These are phyloP conservation scores for Mortierella sp. DNA, from an alignment of 371 early-diverging fungal genomes.

Conservation along the genomic window DNA sequence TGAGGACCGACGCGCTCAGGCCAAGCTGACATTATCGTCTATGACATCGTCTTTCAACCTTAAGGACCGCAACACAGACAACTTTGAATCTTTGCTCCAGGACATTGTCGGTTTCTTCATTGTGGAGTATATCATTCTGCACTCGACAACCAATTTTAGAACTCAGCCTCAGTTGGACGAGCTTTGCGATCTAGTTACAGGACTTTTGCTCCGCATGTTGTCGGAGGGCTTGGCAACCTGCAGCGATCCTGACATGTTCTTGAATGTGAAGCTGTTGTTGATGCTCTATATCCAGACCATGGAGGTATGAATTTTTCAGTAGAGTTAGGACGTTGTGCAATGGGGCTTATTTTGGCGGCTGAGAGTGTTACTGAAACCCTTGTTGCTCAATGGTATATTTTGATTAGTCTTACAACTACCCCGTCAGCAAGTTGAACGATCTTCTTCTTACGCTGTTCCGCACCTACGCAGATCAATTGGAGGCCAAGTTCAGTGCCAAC, in stretches of 20 bases:
- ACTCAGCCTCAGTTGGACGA: slow-evolving; percentile 90
- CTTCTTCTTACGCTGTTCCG: slow-evolving; percentile 86
- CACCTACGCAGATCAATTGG: slow-evolving; percentile 85
- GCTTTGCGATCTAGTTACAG: slow-evolving; percentile 91
- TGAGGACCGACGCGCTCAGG: slow-evolving; percentile 91
- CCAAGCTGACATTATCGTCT: slow-evolving; percentile 76
- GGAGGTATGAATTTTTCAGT: slow-evolving; percentile 68
- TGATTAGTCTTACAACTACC: slow-evolving; percentile 78
- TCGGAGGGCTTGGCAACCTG: slow-evolving; percentile 85
- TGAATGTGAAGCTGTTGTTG: slow-evolving; percentile 82
- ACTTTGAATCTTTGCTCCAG: slow-evolving; percentile 83
- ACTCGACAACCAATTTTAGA: slow-evolving; percentile 93
- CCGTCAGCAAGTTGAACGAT: slow-evolving; percentile 77
- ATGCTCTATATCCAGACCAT: slow-evolving; percentile 91
- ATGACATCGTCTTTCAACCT: slow-evolving; percentile 68
- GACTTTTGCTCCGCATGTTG: slow-evolving; percentile 84
- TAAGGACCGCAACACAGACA: slow-evolving; percentile 72
- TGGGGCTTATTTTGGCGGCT: too few relatives aligned
- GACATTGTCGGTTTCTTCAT: slow-evolving; percentile 97
- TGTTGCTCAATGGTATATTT: background rate
- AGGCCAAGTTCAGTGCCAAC: slow-evolving; percentile 76
- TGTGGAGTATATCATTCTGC: slow-evolving; percentile 91
- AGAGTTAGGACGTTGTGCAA: background rate
- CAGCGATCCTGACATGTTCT: slow-evolving; percentile 82
- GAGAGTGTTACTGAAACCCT: background rate